Base-by-base conservation (phyloP, 2,329 filamentous ascomycete genomes). In the Orbilia javanica region DNA sequence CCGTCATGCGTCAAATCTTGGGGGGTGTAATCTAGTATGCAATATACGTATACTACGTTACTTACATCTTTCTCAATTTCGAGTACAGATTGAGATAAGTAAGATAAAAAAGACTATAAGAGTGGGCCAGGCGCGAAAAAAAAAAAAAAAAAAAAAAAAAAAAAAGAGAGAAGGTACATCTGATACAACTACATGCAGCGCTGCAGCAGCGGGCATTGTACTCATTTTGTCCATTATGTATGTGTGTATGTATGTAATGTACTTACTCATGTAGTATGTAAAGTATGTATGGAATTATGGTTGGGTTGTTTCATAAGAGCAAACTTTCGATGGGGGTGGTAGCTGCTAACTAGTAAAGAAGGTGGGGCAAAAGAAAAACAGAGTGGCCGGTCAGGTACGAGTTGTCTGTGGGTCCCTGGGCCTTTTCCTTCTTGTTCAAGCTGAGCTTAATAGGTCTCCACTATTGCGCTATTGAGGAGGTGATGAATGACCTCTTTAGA, bases 271-370 rank as follows among this genome's bases (percentile, higher is more conserved):
- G 10, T 44, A 44, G 7, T 44, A 44, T n/a, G 4, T 42, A 42
- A 13, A 53, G 18, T 34, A 52, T 31, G 52, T 34, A 34, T 60
- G 55, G 55, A 60, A 42, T 39, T 60, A 57, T 57, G 18, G 20
- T 48, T n/a, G n/a, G 48, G 18, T 22, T 67, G 74, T 78, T 78
- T 78, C 74, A 78, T 72, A 72, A 78, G 67, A 53, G 74, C 74
- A 78, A 78, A 78, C 74, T 72, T 44, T 6, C n/a, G 31, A 60
- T 70, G 66, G 57, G 36, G 36, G 1, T 22, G n/a, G n/a, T n/a
- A n/a, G n/a, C n/a, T n/a, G n/a, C n/a, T 20, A 44, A 1, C 8
- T 46, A 20, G 42, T 4, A 48, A 60, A 62, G 34, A 42, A 72
- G 44, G 74, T 78, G 74, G 67, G 74, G 66, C 53, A 36, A 55